These are phyloP conservation scores for Monilinia fructicola DNA, from an alignment of 2,329 filamentous ascomycete genomes.

Conservation along the genomic window DNA sequence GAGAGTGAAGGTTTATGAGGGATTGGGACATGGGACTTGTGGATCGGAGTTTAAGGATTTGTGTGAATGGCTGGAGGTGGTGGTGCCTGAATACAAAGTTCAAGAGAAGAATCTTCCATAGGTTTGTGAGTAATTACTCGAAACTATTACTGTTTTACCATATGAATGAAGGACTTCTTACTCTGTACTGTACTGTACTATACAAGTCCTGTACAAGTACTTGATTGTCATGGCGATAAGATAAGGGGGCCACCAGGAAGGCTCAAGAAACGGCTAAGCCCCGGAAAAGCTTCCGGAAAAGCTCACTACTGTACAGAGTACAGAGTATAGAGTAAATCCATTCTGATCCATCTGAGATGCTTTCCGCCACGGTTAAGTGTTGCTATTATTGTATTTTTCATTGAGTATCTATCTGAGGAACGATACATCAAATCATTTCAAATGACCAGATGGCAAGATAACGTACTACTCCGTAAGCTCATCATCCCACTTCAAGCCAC, in stretches of 20 bases:
- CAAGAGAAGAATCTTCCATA: too few species aligned
- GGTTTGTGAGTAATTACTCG: too few species aligned
- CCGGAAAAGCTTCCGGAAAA: neutral
- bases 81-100: neutral
- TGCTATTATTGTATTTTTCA: too few species aligned
- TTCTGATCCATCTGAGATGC: neutral
- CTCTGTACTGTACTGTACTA: too few species aligned
- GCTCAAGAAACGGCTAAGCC: neutral
- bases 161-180: too few species aligned
- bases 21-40: neutral
- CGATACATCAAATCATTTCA: neutral
- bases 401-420: too few species aligned
- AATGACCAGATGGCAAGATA: neutral
- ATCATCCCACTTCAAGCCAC: neutral
- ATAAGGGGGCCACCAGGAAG: neutral
- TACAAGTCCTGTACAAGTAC: too few species aligned
- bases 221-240: neutral
- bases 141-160: too few species aligned
- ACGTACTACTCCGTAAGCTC: too few species aligned
- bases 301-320: too few species aligned
- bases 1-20: neutral
- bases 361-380: neutral
- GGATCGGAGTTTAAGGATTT: conserved; percentile 39
- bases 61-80: neutral
- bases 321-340: too few species aligned